phyloP scores from a whole-genome alignment of 805 yeast genomes.

The Wickerhamiella spandovensis region DNA sequence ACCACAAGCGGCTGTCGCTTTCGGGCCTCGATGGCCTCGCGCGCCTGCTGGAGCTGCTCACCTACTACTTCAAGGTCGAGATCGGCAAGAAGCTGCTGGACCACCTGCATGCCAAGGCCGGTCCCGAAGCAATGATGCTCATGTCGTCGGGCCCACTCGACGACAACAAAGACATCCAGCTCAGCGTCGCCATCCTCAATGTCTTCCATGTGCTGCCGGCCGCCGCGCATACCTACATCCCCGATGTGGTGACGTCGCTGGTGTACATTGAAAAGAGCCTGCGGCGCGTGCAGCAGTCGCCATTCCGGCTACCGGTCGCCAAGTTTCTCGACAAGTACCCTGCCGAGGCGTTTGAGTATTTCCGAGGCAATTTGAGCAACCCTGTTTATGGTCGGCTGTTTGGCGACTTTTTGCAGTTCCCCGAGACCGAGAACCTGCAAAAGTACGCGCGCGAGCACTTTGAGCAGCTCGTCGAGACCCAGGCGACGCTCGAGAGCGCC shows the following conservation, averaged over 20 bases:
- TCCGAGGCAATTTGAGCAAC: constrained; percentile 49
- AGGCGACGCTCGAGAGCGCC: constrained; percentile 35
- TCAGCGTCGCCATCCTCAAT: constrained; percentile 79
- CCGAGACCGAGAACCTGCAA: constrained; percentile 34
- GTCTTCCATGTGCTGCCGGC: constrained; percentile 87
- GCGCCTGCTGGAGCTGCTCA: constrained; percentile 66
- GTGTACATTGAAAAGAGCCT: constrained; percentile 67
- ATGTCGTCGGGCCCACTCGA: constrained; percentile 70
- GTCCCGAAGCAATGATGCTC: constrained; percentile 59
- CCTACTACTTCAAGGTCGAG: constrained; percentile 91
- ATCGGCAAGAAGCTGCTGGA: constrained; percentile 87
- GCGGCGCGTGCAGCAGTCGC: constrained; percentile 74
- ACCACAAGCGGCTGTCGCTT: constrained; percentile 79
- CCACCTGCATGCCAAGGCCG: constrained; percentile 93
- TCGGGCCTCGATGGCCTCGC: constrained; percentile 87
- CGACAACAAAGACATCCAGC: constrained; percentile 68
- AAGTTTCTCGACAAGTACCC: constrained; percentile 76
- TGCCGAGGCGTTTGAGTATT: constrained; percentile 56
- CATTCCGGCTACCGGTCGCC: constrained; percentile 84
- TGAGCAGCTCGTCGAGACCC: constrained; percentile 33
- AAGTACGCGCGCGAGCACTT: constrained; percentile 41
- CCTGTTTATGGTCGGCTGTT: constrained; percentile 54
- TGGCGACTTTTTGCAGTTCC: constrained; percentile 50
- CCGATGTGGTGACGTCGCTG: constrained; percentile 66
- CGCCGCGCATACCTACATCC: constrained; percentile 83